Evolutionary conservation across 192 early-diverging fungal species (phyloP).

Genomic region (Backusella sp.): DNA sequence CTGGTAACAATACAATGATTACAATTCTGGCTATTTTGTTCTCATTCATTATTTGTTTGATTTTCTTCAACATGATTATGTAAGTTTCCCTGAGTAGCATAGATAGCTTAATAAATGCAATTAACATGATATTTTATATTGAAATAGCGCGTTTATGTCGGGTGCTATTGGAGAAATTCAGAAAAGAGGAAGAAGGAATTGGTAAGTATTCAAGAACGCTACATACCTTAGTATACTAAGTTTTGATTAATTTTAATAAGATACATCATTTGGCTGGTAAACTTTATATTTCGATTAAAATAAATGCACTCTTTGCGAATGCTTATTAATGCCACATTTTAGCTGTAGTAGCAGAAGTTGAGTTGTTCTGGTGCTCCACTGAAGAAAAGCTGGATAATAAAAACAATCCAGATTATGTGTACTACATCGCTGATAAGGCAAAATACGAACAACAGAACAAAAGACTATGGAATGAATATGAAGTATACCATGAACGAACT

Average conservation of each 20-base stretch:
- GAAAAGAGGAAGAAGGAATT: not conserved
- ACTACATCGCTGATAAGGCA: not conserved
- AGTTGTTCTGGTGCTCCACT: conserved; percentile 6
- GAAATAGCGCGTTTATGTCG: conserved; percentile 9
- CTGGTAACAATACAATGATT: conserved; percentile 1
- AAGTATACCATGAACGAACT: not conserved
- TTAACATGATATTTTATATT: too few species aligned
- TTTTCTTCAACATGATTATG: conserved; percentile 23
- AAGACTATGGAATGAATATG: not conserved
- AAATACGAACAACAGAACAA: not conserved
- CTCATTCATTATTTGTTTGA: conserved; percentile 5
- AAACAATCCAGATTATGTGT: conserved; percentile 9
- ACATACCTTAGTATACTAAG: not conserved
- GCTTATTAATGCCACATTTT: not conserved
- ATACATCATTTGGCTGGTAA: conserved; percentile 21
- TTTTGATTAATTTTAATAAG: not conserved
- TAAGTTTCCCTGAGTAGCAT: not conserved
- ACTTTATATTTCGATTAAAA: not conserved
- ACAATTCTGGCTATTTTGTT: not conserved
- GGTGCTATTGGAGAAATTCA: not conserved
- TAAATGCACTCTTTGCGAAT: not conserved
- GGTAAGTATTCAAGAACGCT: not conserved
- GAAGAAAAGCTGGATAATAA: not conserved
- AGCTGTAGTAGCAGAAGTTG: conserved; percentile 13
- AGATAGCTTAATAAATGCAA: too few species aligned